Percentiles rank a stretch among this genome's conserved stretches.
phyloP scores from a whole-genome alignment of 1,139 yeast genomes.

The Blastobotrys ciferrii region DNA sequence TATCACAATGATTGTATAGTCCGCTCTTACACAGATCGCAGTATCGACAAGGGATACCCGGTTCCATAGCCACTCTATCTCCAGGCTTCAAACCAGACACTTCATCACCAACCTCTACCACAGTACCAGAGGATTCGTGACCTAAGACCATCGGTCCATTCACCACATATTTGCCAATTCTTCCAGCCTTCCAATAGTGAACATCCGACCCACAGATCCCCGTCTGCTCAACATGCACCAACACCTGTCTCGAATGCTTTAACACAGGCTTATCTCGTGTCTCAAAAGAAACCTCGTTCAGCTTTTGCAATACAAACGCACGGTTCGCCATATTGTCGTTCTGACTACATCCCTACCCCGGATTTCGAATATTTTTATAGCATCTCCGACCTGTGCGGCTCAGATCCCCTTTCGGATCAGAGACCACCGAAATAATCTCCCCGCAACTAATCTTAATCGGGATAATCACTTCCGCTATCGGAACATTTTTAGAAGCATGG shows the following conservation, averaged over 20 bases:
- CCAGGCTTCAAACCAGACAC: constrained; percentile 46
- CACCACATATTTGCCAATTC: constrained; percentile 53
- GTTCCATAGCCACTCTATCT: constrained; percentile 63
- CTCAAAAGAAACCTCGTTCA: constrained; percentile 63
- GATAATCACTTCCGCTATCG: too few relatives aligned
- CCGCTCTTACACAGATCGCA: constrained; percentile 75
- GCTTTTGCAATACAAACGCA: constrained; percentile 65
- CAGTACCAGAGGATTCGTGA: constrained; percentile 70
- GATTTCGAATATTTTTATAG: neutral
- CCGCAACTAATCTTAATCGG: too few relatives aligned
- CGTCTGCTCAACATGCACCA: constrained; percentile 69
- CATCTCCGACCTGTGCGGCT: too few relatives aligned
- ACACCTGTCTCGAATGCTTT: constrained; percentile 62
- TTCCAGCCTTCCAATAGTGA: constrained; percentile 77
- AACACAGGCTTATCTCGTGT: constrained; percentile 63
- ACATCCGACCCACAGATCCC: constrained; percentile 90
- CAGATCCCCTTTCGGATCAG: too few relatives aligned
- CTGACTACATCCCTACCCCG: neutral
- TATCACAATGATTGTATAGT: constrained; percentile 73
- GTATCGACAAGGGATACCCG: constrained; percentile 77
- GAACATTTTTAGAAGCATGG: too few relatives aligned
- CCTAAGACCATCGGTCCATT: constrained; percentile 46
- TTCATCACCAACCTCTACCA: constrained; percentile 60
- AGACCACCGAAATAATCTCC: too few relatives aligned
- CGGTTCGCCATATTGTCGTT: constrained; percentile 44